Conservation (phyloP, 805 yeast species). For the Soucietia sequanensis region DNA sequence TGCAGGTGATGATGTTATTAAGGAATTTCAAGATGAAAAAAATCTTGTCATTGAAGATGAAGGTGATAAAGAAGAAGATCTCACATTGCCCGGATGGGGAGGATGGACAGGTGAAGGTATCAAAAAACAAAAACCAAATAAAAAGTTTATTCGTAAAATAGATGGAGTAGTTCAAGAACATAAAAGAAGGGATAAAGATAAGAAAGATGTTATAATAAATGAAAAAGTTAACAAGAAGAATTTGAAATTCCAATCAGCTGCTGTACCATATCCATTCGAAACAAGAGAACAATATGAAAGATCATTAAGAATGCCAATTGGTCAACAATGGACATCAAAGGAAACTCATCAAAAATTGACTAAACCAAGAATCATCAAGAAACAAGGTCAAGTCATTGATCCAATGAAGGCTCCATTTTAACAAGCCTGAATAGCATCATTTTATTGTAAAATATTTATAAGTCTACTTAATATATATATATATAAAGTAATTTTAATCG, state of each 20-base stretch:
- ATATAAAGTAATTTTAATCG: no score
- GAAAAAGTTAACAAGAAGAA: slow-evolving; percentile 84
- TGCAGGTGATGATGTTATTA: slow-evolving; percentile 94
- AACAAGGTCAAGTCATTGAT: slow-evolving; percentile 86
- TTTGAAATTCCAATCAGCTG: slow-evolving; percentile 77
- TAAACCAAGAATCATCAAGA: slow-evolving; percentile 83
- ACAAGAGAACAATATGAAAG: slow-evolving; percentile 93
- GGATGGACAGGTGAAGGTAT: slow-evolving; percentile 80
- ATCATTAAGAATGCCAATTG: slow-evolving; percentile 91
- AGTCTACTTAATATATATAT: no score
- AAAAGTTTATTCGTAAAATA: slow-evolving; percentile 65
- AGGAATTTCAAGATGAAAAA: slow-evolving; percentile 79
- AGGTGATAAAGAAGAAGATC: slow-evolving; percentile 82
- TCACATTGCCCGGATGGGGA: slow-evolving; percentile 97
- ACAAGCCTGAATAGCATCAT: no score
- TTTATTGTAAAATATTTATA: no score
- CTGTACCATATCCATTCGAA: slow-evolving; percentile 96
- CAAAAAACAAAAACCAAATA: slow-evolving; percentile 45
- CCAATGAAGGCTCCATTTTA: slow-evolving; percentile 88
- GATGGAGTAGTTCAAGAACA: slow-evolving; percentile 73
- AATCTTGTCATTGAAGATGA: slow-evolving; percentile 64
- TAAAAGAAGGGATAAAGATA: slow-evolving; percentile 73
- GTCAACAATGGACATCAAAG: slow-evolving; percentile 93
- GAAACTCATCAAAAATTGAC: slow-evolving; percentile 83
- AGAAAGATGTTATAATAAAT: slow-evolving; percentile 83